Evolutionary conservation across 257 asterid species (phyloP).

Genomic region (Anisodus acutangulus): DNA sequence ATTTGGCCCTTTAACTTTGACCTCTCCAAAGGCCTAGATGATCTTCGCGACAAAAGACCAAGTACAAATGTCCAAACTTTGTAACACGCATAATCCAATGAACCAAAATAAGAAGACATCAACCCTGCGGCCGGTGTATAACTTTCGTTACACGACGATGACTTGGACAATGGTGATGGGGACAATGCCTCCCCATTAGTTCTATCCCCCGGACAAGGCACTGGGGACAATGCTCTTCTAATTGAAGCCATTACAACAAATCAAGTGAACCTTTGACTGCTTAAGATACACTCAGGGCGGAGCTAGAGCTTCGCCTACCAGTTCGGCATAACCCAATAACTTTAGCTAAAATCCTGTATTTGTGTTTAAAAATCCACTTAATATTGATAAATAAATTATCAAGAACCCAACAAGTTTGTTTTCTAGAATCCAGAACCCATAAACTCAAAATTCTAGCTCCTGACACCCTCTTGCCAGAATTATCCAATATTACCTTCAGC

Average conservation of each 20-base stretch:
- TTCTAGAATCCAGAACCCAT: too few relatives aligned
- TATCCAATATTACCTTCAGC: constrained; percentile 1
- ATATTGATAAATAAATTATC: too few relatives aligned
- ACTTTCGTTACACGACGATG: constrained; percentile 55
- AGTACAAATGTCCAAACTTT: constrained; percentile 46
- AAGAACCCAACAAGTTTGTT: too few relatives aligned
- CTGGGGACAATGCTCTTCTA: constrained; percentile 68
- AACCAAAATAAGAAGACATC: constrained; percentile 45
- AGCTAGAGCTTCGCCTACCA: too few relatives aligned
- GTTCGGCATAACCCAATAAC: too few relatives aligned
- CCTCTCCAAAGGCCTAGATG: constrained; percentile 55
- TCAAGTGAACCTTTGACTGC: background rate
- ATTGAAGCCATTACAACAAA: constrained; percentile 62
- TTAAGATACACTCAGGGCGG: background rate
- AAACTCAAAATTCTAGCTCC: too few relatives aligned
- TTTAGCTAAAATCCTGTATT: too few relatives aligned
- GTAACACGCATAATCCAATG: constrained; percentile 57
- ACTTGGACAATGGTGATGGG: constrained; percentile 64
- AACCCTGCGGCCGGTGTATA: constrained; percentile 41
- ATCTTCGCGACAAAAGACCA: constrained; percentile 54
- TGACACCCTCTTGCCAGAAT: background rate
- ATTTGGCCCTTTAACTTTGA: constrained; percentile 58
- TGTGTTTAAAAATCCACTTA: too few relatives aligned
- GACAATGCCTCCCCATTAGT: constrained; percentile 59
- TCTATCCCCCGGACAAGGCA: constrained; percentile 53